Evolutionary conservation across 2,329 filamentous ascomycete species (phyloP), one percentile per base, ranked within the genome.

Genomic region (Diaporthe citrichinensis): DNA sequence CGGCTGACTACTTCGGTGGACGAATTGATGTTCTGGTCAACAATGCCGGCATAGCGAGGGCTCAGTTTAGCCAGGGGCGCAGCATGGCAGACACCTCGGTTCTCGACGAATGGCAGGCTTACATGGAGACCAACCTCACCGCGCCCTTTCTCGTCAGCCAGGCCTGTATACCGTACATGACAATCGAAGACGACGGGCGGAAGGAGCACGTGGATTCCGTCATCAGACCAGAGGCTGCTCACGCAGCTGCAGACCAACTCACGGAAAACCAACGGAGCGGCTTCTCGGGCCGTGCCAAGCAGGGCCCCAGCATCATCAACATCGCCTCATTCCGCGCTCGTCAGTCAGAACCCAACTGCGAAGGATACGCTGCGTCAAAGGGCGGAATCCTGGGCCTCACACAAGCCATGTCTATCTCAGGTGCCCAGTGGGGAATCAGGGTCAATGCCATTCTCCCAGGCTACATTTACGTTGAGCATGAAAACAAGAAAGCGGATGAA

Each of bases 131-230:
- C 39, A 88, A 88, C 73, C 83, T 88, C 15, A 88, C 85, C 3
- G 84, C 82, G 5, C 84, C 85, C 0, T 88, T 88, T 76, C 85
- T 83, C 15, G 83, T 87, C 79, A 85, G 82, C 28, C 86, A 88
- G 79, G 86, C 87, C 25, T 86, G 84, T 69, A 82, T 88, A 15
- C 85, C 86, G 0, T 87, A 84, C 78, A 88, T 88, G 86, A 86
- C 86, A 74, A 44, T 57, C 41, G 41, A 71, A 36, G 74, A 72
- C 31, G 41, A 57, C 8, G 67, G 71, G 39, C 31, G 31, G 17
- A 65, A 55, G 25, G 25, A 59, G 17, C 31, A 36, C 9, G 78
- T 74, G 23, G 69, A 76, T 12, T 71, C 74, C 17, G 74, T 72
- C 44, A 69, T 74, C 23, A 31, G 74, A 5, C 74, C 76, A 20